Evolutionary conservation across 2,329 filamentous ascomycete genomes (phyloP).

Genomic region (Cladosporium oxysporum): DNA sequence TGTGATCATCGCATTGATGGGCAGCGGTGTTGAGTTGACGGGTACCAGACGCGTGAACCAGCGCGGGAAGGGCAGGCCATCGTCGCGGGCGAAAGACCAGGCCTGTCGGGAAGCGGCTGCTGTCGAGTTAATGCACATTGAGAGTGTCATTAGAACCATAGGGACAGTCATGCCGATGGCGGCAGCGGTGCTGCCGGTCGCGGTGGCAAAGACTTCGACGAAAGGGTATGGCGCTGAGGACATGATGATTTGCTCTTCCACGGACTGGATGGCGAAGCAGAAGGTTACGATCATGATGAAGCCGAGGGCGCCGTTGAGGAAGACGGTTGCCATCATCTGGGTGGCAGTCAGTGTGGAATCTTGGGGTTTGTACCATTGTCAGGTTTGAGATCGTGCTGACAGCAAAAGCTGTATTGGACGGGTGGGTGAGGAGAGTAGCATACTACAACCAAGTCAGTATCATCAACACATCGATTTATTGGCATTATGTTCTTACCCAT

Average conservation of each 20-base stretch:
- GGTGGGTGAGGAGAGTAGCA: no score
- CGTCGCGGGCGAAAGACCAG: slow-evolving; percentile 47
- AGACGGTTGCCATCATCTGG: slow-evolving; percentile 42
- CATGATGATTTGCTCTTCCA: slow-evolving; percentile 22
- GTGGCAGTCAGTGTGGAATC: not conserved
- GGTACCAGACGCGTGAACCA: slow-evolving; percentile 28
- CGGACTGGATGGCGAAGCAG: slow-evolving; percentile 24
- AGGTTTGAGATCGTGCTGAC: not conserved
- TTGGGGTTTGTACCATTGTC: not conserved
- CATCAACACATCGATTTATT: not conserved
- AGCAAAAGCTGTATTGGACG: not conserved
- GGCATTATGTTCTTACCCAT: not conserved
- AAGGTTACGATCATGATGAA: slow-evolving; percentile 44
- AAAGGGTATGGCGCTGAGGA: slow-evolving; percentile 36
- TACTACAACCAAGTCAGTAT: not conserved
- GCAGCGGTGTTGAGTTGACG: slow-evolving; percentile 31
- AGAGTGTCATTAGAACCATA: slow-evolving; percentile 44
- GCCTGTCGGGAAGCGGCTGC: slow-evolving; percentile 46
- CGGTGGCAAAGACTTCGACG: slow-evolving; percentile 40
- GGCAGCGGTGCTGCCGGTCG: slow-evolving; percentile 38
- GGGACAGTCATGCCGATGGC: slow-evolving; percentile 38
- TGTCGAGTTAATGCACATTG: slow-evolving; percentile 41
- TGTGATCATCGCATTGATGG: slow-evolving; percentile 33
- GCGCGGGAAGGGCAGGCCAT: slow-evolving; percentile 42
- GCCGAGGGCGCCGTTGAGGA: slow-evolving; percentile 45